These are phyloP conservation scores for Tuber microsphaerosporum DNA, from an alignment of 495 filamentous ascomycete species.

Conservation along the genomic window DNA sequence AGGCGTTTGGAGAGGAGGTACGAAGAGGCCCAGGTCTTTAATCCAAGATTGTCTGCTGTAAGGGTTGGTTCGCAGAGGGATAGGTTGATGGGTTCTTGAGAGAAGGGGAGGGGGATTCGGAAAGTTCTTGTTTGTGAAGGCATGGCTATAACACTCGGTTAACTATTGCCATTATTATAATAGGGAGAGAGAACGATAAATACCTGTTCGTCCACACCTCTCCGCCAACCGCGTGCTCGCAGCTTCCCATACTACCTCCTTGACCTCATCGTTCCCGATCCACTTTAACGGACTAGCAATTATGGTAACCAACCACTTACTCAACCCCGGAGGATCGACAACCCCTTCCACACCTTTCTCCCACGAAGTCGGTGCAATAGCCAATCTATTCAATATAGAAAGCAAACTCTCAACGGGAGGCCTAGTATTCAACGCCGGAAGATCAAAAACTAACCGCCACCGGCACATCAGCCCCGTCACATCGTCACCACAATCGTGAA, in stretches of 20 bases:
- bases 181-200: constrained; percentile 7
- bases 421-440: constrained; percentile 48
- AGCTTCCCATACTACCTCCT: constrained; percentile 69
- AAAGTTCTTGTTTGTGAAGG: constrained; percentile 69
- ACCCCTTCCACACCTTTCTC: constrained; percentile 12
- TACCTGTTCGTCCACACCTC: constrained; percentile 66
- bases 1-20: constrained; percentile 78
- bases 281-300: constrained; percentile 67
- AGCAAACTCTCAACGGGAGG: constrained; percentile 44
- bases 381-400: constrained; percentile 42
- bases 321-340: constrained; percentile 10
- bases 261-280: constrained; percentile 62
- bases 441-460: constrained; percentile 44
- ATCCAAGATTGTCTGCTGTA: constrained; percentile 77
- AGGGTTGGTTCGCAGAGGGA: constrained; percentile 77
- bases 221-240: constrained; percentile 73
- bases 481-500: neutral
- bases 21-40: constrained; percentile 88
- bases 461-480: constrained; percentile 5
- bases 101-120: constrained; percentile 50
- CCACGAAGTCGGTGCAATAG: constrained; percentile 47
- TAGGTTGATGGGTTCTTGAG: constrained; percentile 46
- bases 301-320: constrained; percentile 57
- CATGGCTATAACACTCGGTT: constrained; percentile 52
- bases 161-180: neutral